These are phyloP conservation scores for sunflower (Helianthus annuus) DNA, from an alignment of 129 eudicot species.

Conservation along the genomic window DNA sequence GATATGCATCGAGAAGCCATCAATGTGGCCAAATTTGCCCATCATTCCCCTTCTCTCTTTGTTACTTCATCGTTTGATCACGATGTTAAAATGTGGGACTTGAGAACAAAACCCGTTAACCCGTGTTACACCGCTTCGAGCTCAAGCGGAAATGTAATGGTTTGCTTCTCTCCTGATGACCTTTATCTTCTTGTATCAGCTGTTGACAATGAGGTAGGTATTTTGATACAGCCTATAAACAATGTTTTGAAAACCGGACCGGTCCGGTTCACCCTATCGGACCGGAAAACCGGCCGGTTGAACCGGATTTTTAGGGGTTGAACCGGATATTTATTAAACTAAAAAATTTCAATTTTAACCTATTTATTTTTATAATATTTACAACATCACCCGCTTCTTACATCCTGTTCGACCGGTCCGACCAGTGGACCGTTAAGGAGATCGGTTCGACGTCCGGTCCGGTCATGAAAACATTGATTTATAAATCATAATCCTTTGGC, in stretches of 20 bases:
- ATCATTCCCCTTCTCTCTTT: slow-evolving; percentile 73
- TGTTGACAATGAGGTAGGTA: slow-evolving; percentile 93
- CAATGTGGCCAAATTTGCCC: slow-evolving; percentile 82
- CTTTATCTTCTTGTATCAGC: slow-evolving; percentile 84
- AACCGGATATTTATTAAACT: too few relatives aligned
- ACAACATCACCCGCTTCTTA: too few relatives aligned
- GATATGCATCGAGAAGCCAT: slow-evolving; percentile 81
- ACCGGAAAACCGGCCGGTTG: too few relatives aligned
- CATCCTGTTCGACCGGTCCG: too few relatives aligned
- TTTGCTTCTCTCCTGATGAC: slow-evolving; percentile 87
- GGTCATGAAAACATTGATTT: too few relatives aligned
- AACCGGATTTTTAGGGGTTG: too few relatives aligned
- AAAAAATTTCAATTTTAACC: too few relatives aligned
- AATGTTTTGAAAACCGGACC: too few relatives aligned
- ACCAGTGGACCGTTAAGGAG: too few relatives aligned
- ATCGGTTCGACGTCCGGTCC: too few relatives aligned
- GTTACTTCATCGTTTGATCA: slow-evolving; percentile 86
- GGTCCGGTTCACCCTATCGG: too few relatives aligned
- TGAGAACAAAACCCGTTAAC: slow-evolving; percentile 54
- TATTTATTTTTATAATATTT: too few relatives aligned
- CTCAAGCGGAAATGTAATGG: slow-evolving; percentile 94
- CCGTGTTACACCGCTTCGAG: slow-evolving; percentile 79
- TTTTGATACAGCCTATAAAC: not conserved
- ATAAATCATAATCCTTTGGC: slow-evolving; percentile 17
- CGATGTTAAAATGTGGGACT: slow-evolving; percentile 88